A percentile compares a stretch with the other conserved stretches of the same genome.
These are phyloP conservation scores for Rhodomyrtus tomentosa DNA, from an alignment of 345 rosid genomes.

Conservation along the genomic window DNA sequence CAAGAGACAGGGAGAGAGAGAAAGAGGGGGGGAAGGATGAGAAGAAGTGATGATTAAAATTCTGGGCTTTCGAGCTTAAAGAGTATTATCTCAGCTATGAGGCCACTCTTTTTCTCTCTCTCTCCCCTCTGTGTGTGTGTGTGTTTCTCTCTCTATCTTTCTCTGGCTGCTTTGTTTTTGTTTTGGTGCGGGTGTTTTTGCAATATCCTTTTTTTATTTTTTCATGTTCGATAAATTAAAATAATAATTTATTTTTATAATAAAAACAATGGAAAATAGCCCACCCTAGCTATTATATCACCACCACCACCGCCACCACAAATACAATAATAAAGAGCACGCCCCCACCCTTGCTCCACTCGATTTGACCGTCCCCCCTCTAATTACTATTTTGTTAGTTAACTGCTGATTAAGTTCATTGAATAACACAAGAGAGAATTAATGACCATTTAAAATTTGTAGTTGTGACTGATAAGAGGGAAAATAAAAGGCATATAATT, in stretches of 20 bases:
- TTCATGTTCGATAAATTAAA: accelerated
- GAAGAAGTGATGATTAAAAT: not conserved
- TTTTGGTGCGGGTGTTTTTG: not conserved
- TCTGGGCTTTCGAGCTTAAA: not conserved
- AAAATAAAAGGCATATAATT: not conserved
- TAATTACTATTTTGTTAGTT: not conserved
- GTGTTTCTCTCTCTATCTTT: not conserved
- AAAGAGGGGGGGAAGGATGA: not conserved
- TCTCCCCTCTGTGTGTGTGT: not conserved
- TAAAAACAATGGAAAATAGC: not conserved
- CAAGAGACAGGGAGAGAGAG: not conserved
- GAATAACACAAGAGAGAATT: not conserved
- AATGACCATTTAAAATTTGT: not conserved
- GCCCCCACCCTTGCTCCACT: not conserved
- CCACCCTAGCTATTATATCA: not conserved
- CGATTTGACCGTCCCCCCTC: not conserved
- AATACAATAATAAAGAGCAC: not conserved
- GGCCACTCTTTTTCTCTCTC: not conserved
- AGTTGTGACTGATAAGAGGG: not conserved
- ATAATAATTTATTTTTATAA: not conserved
- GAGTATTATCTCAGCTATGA: not conserved
- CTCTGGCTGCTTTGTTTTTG: not conserved
- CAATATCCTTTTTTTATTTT: not conserved
- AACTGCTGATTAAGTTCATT: not conserved
- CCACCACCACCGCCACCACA: not conserved